A percentile compares a stretch with the other conserved stretches of the same genome.
Evolutionary conservation across 129 eudicot species (phyloP).

Genomic region (Oenanthe sinensis): DNA sequence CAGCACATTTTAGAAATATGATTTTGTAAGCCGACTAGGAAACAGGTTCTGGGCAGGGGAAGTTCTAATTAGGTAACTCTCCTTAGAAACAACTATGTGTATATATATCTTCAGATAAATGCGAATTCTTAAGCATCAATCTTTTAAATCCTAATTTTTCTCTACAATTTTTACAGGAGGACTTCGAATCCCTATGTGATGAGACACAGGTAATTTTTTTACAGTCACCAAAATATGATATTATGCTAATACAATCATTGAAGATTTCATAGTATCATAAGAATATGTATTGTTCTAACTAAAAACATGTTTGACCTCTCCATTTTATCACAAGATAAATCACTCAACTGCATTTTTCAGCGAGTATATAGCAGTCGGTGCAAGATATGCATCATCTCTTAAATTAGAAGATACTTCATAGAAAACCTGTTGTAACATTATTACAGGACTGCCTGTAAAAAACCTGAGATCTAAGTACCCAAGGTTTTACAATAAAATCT

Average conservation of each 20-base stretch:
- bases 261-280: neutral
- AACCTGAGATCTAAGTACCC: neutral
- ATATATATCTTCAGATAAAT: neutral
- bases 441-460: neutral
- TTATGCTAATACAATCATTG: neutral
- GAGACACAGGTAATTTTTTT: slow-evolving; percentile 29
- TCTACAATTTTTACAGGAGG: slow-evolving; percentile 25
- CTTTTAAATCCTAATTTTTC: neutral
- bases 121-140: neutral
- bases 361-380: neutral
- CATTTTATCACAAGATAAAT: neutral
- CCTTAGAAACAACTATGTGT: neutral
- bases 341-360: neutral
- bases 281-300: neutral
- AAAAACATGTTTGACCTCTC: neutral
- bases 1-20: neutral
- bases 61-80: neutral
- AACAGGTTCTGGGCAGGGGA: neutral
- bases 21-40: neutral
- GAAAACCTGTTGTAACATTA: neutral
- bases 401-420: neutral
- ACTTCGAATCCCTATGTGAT: slow-evolving; percentile 24
- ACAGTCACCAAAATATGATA: neutral
- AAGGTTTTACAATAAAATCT: neutral
- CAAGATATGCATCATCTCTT: neutral